phyloP scores from a whole-genome alignment of 2,329 filamentous ascomycete genomes.

The Sordariomycetes sp. region DNA sequence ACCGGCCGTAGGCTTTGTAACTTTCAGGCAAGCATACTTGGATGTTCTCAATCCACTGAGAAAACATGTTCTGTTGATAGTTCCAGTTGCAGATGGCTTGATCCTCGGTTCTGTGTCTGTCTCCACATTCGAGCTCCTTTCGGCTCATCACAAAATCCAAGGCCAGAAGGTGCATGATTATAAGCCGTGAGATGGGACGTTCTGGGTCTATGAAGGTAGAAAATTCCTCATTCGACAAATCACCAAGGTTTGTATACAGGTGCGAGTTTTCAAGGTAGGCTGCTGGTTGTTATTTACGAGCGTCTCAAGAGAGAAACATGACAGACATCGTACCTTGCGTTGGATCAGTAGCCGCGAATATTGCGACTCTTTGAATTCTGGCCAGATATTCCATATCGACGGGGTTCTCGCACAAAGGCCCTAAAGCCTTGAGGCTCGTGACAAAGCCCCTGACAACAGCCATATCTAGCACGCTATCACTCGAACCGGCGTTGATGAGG shows the following conservation, averaged over 20 bases:
- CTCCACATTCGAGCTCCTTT: slow-evolving; percentile 8
- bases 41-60: slow-evolving; percentile 20
- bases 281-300: slow-evolving; percentile 3
- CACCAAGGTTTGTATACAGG: slow-evolving; percentile 17
- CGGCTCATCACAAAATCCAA: slow-evolving; percentile 18
- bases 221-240: slow-evolving; percentile 19
- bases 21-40: too few relatives aligned
- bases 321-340: not conserved
- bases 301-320: not conserved
- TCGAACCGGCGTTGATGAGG: not conserved
- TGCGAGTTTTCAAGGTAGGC: slow-evolving; percentile 15
- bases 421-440: not conserved
- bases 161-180: slow-evolving; percentile 27
- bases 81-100: too few relatives aligned
- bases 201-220: slow-evolving; percentile 16
- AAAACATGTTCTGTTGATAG: slow-evolving; percentile 17
- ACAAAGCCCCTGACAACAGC: not conserved
- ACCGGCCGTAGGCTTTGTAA: too few relatives aligned
- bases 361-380: not conserved
- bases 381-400: not conserved
- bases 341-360: not conserved
- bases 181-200: slow-evolving; percentile 21
- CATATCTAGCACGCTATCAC: not conserved
- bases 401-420: not conserved
- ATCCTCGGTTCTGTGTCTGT: too few relatives aligned